Percentiles rank a stretch among this genome's conserved stretches.
These are phyloP conservation scores for Ophiostoma ulmi DNA, from an alignment of 2,329 filamentous ascomycete genomes.

Conservation along the genomic window DNA sequence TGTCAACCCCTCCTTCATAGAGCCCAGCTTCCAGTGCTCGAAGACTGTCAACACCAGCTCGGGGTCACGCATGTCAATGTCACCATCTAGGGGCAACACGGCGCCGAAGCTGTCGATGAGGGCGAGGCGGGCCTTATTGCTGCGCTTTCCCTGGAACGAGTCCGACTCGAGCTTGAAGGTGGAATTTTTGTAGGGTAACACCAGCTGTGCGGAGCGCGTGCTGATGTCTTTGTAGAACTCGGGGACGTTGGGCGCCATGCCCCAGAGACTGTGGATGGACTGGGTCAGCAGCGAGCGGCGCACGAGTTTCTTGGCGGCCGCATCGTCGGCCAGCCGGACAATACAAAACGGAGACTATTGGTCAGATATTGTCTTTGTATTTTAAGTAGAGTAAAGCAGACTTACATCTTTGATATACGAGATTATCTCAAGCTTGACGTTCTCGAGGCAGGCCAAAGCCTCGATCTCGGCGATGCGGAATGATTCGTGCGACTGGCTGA, in stretches of 20 bases:
- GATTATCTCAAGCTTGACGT: slow-evolving; percentile 65
- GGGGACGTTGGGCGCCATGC: slow-evolving; percentile 60
- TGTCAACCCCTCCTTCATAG: slow-evolving; percentile 43
- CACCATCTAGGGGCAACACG: slow-evolving; percentile 72
- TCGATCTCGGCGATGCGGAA: slow-evolving; percentile 82
- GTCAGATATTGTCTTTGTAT: slow-evolving; percentile 18
- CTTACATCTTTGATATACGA: slow-evolving; percentile 58
- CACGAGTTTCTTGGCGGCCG: slow-evolving; percentile 62
- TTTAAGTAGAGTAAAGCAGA: not conserved
- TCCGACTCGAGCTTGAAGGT: slow-evolving; percentile 85
- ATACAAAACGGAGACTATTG: slow-evolving; percentile 79
- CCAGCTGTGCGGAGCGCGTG: slow-evolving; percentile 54
- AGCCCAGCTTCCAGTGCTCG: slow-evolving; percentile 67
- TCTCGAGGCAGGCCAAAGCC: slow-evolving; percentile 66
- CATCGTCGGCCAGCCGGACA: slow-evolving; percentile 60
- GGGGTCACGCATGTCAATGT: slow-evolving; percentile 68
- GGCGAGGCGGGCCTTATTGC: slow-evolving; percentile 55
- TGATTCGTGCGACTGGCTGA: slow-evolving; percentile 84
- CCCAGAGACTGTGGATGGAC: slow-evolving; percentile 88
- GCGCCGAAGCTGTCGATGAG: slow-evolving; percentile 72
- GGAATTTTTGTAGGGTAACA: slow-evolving; percentile 57
- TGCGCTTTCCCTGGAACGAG: slow-evolving; percentile 69
- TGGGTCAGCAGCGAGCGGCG: slow-evolving; percentile 74
- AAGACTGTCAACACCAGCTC: slow-evolving; percentile 74
- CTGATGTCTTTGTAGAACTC: slow-evolving; percentile 63